phyloP scores from a whole-genome alignment of 2,329 filamentous ascomycete species.

The Epichloe amarillans region DNA sequence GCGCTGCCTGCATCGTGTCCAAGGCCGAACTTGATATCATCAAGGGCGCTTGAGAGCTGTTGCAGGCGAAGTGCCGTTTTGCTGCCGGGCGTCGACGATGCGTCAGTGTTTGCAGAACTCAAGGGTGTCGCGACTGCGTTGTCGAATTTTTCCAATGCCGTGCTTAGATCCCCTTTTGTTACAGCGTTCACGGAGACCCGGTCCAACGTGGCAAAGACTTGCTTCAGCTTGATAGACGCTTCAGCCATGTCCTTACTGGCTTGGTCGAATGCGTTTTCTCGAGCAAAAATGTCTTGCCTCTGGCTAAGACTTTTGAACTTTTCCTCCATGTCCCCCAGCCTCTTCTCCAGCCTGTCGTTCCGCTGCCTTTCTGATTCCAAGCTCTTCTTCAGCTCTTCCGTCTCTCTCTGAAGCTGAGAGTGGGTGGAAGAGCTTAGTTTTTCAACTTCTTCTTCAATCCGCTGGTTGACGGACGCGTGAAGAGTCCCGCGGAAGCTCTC shows the following conservation, averaged over 20 bases:
- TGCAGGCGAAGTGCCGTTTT: neutral
- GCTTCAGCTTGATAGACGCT: neutral
- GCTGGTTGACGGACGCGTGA: neutral
- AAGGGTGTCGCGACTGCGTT: neutral
- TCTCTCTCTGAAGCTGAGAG: conserved; percentile 2
- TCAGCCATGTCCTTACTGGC: neutral
- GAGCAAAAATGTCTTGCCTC: neutral
- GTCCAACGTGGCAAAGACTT: neutral
- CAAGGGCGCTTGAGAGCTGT: neutral
- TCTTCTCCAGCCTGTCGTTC: conserved; percentile 12
- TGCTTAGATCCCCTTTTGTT: conserved; percentile 1
- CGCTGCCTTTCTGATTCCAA: conserved; percentile 2
- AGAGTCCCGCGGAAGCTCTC: neutral
- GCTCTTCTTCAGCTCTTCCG: conserved; percentile 1
- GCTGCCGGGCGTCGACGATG: neutral
- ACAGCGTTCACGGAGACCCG: neutral
- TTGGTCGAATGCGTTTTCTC: neutral
- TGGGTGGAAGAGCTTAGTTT: neutral
- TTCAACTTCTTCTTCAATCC: neutral
- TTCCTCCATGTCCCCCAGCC: conserved; percentile 11
- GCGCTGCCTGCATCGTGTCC: neutral
- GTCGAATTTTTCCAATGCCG: conserved; percentile 4
- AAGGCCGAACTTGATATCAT: neutral
- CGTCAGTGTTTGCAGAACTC: neutral
- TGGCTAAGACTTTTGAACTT: conserved; percentile 4